Conservation (phyloP, 805 yeast species). For the Pichia cabralensis region DNA sequence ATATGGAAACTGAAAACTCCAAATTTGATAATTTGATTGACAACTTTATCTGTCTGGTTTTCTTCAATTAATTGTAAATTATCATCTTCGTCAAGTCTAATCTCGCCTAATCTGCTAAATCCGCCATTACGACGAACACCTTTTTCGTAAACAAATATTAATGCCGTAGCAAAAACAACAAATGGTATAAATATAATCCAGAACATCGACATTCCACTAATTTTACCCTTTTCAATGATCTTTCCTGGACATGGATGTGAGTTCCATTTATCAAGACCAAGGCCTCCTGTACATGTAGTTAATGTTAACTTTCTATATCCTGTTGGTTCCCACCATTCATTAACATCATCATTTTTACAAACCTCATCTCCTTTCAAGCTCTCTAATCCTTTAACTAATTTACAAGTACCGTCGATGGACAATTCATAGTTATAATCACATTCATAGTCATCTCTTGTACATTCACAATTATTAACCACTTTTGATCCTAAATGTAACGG, state of each 20-base stretch:
- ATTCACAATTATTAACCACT: constrained; percentile 59
- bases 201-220: constrained; percentile 45
- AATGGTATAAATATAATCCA: constrained; percentile 50
- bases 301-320: constrained; percentile 85
- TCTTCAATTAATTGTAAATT: constrained; percentile 45
- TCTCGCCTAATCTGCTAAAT: constrained; percentile 71
- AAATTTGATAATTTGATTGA: constrained; percentile 48
- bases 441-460: constrained; percentile 82
- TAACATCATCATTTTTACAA: constrained; percentile 44
- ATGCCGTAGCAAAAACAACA: constrained; percentile 38
- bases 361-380: constrained; percentile 56
- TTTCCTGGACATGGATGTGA: constrained; percentile 85
- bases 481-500: constrained; percentile 49
- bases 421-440: constrained; percentile 82
- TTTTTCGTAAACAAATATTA: constrained; percentile 66
- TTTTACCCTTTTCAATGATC: constrained; percentile 46
- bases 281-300: constrained; percentile 80
- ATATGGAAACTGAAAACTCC: constrained; percentile 33
- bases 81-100: constrained; percentile 70
- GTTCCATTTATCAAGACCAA: constrained; percentile 53
- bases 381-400: constrained; percentile 60
- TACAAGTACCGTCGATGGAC: constrained; percentile 74
- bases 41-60: constrained; percentile 46
- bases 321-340: constrained; percentile 78
- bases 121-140: constrained; percentile 78